These are phyloP conservation scores for Hericium rajendrae DNA, from an alignment of 768 basidiomycete genomes.

Conservation along the genomic window DNA sequence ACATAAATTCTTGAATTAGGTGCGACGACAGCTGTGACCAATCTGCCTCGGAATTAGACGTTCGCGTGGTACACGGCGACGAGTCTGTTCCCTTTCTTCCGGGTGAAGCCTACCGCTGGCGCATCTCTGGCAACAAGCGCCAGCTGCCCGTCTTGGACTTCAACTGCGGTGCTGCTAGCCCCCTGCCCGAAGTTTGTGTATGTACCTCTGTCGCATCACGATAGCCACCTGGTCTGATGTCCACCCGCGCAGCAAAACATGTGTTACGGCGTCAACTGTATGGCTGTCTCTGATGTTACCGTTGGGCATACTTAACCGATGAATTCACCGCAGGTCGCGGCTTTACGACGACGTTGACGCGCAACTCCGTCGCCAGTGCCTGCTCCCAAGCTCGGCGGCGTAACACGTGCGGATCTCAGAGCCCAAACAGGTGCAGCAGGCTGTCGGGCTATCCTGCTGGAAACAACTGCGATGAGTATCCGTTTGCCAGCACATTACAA, in stretches of 20 bases:
- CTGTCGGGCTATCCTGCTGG: not conserved
- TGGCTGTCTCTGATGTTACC: not conserved
- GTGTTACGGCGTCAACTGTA: not conserved
- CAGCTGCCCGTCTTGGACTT: not conserved
- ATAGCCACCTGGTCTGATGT: not conserved
- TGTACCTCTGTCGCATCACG: not conserved
- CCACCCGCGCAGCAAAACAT: not conserved
- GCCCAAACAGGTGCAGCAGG: not conserved
- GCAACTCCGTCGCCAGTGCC: not conserved
- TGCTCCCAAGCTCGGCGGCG: not conserved
- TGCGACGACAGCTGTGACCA: not conserved
- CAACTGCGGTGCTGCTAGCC: not conserved
- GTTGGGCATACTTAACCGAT: not conserved
- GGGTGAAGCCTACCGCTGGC: not conserved
- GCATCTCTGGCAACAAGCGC: not conserved
- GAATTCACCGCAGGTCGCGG: not conserved
- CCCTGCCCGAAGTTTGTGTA: not conserved
- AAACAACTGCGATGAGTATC: not conserved
- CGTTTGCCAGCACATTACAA: not conserved
- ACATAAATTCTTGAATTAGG: too few species aligned
- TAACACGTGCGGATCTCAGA: not conserved
- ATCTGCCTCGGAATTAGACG: not conserved
- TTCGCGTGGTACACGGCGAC: not conserved
- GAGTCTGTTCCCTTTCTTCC: not conserved
- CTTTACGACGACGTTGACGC: not conserved